These are phyloP conservation scores for Heracleum sosnowskyi DNA, from an alignment of 129 eudicot species.

Conservation along the genomic window DNA sequence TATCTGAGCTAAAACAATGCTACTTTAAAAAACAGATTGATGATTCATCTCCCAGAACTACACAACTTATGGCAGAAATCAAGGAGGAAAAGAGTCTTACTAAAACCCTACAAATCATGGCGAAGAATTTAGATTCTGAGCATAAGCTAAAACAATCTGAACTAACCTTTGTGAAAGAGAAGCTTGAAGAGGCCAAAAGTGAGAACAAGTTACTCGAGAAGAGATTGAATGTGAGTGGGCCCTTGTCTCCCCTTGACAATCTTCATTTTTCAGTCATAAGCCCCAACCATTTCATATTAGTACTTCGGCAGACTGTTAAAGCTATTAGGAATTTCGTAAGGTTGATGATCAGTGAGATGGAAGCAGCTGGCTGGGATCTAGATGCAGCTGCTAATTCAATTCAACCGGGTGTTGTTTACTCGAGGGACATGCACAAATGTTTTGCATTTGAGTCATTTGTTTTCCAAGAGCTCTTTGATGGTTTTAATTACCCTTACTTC, in stretches of 20 bases:
- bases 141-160: conserved; percentile 70
- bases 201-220: conserved; percentile 56
- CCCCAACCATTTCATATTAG: conserved; percentile 34
- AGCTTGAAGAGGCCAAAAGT: conserved; percentile 39
- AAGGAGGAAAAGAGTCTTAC: conserved; percentile 60
- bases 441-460: conserved; percentile 75
- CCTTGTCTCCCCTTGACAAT: conserved; percentile 31
- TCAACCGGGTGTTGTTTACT: conserved; percentile 43
- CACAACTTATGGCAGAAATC: conserved; percentile 39
- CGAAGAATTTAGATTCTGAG: conserved; percentile 56
- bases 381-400: conserved; percentile 58
- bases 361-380: conserved; percentile 69
- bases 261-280: conserved; percentile 34
- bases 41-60: conserved; percentile 44
- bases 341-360: conserved; percentile 54
- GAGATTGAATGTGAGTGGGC: conserved; percentile 63
- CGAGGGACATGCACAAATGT: conserved; percentile 35
- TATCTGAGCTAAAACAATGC: conserved; percentile 64
- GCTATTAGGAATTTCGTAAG: conserved; percentile 48
- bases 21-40: conserved; percentile 60
- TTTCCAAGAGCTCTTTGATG: conserved; percentile 63
- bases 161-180: conserved; percentile 62
- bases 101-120: conserved; percentile 45
- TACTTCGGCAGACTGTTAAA: conserved; percentile 37
- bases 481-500: conserved; percentile 52